Conservation (phyloP, 331 rosid species). For the Spiraea crenata region DNA sequence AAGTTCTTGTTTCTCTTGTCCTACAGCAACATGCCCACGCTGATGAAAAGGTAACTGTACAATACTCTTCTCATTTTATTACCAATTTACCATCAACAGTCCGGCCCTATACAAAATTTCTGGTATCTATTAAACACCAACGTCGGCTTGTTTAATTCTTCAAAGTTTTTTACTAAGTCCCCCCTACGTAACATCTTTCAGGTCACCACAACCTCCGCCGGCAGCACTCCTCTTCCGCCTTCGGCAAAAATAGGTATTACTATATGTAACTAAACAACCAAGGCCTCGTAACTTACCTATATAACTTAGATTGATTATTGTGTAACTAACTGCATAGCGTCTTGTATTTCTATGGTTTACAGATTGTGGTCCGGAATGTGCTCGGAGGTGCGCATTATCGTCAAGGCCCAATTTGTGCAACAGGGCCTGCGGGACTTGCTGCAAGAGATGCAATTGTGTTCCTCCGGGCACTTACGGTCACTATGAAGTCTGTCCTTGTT, state of each 20-base stretch:
- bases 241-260: background rate
- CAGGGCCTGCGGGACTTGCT: constrained; percentile 80
- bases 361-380: constrained; percentile 59
- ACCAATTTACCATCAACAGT: too few relatives aligned
- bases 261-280: background rate
- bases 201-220: background rate
- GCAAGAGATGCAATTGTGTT: constrained; percentile 64
- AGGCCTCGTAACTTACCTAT: background rate
- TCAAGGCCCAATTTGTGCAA: constrained; percentile 55
- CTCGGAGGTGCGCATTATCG: constrained; percentile 49
- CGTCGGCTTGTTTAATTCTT: too few relatives aligned
- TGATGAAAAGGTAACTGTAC: constrained; percentile 29
- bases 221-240: background rate
- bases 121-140: too few relatives aligned
- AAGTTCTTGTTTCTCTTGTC: constrained; percentile 39
- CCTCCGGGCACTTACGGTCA: constrained; percentile 74
- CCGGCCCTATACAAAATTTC: too few relatives aligned
- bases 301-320: background rate
- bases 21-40: constrained; percentile 29
- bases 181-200: background rate
- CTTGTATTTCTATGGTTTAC: background rate
- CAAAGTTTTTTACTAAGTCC: too few relatives aligned
- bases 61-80: too few relatives aligned
- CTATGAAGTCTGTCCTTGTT: constrained; percentile 70
- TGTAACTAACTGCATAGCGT: too few relatives aligned